A percentile compares a stretch with the other conserved stretches of the same genome.
Evolutionary conservation across 2,329 filamentous ascomycete species (phyloP).

Genomic region (Macrophomina tecta): DNA sequence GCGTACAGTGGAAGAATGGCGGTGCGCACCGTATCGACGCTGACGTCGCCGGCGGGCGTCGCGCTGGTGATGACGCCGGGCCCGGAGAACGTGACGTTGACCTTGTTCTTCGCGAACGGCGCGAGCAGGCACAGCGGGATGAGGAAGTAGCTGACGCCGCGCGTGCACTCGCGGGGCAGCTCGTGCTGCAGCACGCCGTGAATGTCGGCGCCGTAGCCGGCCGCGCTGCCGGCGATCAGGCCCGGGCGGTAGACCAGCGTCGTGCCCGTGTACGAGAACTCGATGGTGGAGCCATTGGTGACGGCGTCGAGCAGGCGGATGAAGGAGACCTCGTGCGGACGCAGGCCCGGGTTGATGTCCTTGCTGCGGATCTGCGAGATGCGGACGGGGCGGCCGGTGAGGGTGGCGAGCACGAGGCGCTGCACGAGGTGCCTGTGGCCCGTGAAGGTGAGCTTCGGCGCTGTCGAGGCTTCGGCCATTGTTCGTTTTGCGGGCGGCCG

Average conservation of each 20-base stretch:
- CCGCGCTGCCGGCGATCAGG: slow-evolving; percentile 83
- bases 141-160: slow-evolving; percentile 91
- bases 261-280: slow-evolving; percentile 96
- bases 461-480: slow-evolving; percentile 32
- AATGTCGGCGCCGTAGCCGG: slow-evolving; percentile 73
- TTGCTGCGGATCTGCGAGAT: slow-evolving; percentile 92
- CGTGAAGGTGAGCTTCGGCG: slow-evolving; percentile 72
- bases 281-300: slow-evolving; percentile 93
- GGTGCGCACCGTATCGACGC: slow-evolving; percentile 90
- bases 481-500: slow-evolving; percentile 3
- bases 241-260: slow-evolving; percentile 91
- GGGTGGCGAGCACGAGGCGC: slow-evolving; percentile 85
- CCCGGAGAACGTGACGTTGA: slow-evolving; percentile 89
- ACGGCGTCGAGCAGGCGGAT: slow-evolving; percentile 91
- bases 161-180: slow-evolving; percentile 74
- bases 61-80: slow-evolving; percentile 91
- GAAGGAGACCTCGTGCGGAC: slow-evolving; percentile 92
- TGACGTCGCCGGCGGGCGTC: slow-evolving; percentile 84
- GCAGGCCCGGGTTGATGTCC: slow-evolving; percentile 84
- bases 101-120: slow-evolving; percentile 87
- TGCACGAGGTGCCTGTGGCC: slow-evolving; percentile 82
- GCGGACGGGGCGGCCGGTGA: slow-evolving; percentile 87
- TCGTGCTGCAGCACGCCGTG: slow-evolving; percentile 81
- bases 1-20: slow-evolving; percentile 89
- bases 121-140: slow-evolving; percentile 87